Base-by-base conservation (phyloP, 768 basidiomycete genomes). In the Amanita fuliginea region DNA sequence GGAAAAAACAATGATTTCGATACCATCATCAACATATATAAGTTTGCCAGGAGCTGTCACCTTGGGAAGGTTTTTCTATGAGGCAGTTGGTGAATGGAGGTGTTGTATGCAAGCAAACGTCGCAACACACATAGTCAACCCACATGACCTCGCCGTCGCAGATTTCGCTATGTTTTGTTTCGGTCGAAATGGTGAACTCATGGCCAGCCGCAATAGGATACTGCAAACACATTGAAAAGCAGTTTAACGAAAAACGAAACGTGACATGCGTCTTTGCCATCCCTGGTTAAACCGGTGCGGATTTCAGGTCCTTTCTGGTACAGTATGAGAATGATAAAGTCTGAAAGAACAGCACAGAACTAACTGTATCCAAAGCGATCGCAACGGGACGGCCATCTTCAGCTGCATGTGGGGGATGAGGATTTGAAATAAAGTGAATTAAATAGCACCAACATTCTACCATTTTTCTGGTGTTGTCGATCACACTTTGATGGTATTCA, bases 401-500 rank as follows among this genome's bases (percentile, higher is more conserved):
- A 55, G 74, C 85, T 82, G 60, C 46, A 48, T 33, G 49, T 33
- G n/a, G 32, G 37, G 41, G 36, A 48, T 47, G 54, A 51, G 39
- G 18, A 14, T 24, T 34, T 22, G 48, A 43, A 16, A 43, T 8
- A 14, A 39, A 28, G 37, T 24, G 6, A 18, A 10, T 41, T 40
- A 9, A 30, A 32, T 48, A 18, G 16, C 49, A 63, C 80, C 58
- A 57, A 92, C 91, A 69, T 37, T 79, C 78, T 47, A 90, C 77
- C 74, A 86, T 83, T 63, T 82, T 83, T 60, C 94, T 77, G 45
- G 92, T 86, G 75, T 98, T 98, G 73, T 98, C 94, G 64, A 99
- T 92, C 57, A 98, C 96, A 56, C 89, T 93, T 72, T 99, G 93
- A 71, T 98, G 96, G 66, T 95, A 98, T 60, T 93, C 92, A 68